A percentile compares a stretch with the other conserved stretches of the same genome.
phyloP scores from a whole-genome alignment of 495 filamentous ascomycete genomes.

The Xanthoparmelia taractica region DNA sequence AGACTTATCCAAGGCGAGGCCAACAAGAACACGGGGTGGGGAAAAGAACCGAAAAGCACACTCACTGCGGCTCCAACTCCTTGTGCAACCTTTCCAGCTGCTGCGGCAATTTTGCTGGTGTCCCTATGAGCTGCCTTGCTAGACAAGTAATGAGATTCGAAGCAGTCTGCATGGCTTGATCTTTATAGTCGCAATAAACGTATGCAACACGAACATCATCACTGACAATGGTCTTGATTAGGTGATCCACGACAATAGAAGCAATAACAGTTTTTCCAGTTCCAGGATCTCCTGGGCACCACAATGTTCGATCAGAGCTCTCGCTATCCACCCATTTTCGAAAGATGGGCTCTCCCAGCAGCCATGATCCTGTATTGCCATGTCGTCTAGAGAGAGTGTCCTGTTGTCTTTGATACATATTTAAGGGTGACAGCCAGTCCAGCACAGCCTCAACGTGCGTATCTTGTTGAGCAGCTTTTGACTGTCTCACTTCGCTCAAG shows the following conservation, averaged over 20 bases:
- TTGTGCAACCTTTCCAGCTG: background rate
- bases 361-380: background rate
- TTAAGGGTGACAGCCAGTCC: slow-evolving; percentile 10
- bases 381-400: slow-evolving; percentile 6
- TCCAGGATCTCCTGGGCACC: slow-evolving; percentile 13
- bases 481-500: slow-evolving; percentile 6
- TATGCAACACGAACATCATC: slow-evolving; percentile 24
- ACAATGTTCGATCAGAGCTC: slow-evolving; percentile 4
- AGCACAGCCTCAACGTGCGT: background rate
- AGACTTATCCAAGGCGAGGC: too few species aligned
- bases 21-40: too few species aligned
- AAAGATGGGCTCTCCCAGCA: background rate
- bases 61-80: background rate
- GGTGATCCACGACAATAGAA: slow-evolving; percentile 33
- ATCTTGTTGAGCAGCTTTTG: background rate
- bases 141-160: slow-evolving; percentile 25
- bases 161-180: slow-evolving; percentile 26
- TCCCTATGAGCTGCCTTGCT: slow-evolving; percentile 28
- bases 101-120: background rate
- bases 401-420: slow-evolving; percentile 11
- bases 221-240: slow-evolving; percentile 21
- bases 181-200: slow-evolving; percentile 31
- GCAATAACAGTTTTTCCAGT: slow-evolving; percentile 13
- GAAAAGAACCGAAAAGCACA: too few species aligned
- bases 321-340: background rate